Conservation (phyloP, 495 filamentous ascomycete genomes). For the Penicillium waksmanii region DNA sequence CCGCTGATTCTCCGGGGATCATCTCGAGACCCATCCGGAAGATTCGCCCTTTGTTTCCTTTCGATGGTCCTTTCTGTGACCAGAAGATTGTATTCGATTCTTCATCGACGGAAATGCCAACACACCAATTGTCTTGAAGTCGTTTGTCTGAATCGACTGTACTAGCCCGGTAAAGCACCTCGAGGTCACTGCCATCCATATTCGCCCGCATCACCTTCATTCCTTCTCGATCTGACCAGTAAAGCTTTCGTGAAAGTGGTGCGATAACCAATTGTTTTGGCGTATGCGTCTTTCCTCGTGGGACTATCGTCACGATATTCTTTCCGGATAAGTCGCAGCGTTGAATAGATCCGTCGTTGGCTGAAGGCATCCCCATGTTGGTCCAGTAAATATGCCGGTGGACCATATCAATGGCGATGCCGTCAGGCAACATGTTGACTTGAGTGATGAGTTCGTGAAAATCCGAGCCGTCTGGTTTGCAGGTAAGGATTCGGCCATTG, state of each 20-base stretch:
- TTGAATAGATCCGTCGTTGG: constrained; percentile 13
- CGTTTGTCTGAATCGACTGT: neutral
- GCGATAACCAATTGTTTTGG: constrained; percentile 12
- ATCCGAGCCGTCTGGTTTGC: constrained; percentile 7
- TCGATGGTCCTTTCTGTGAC: constrained; percentile 11
- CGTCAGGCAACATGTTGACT: constrained; percentile 9
- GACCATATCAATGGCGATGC: constrained; percentile 13
- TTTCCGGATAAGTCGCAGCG: constrained; percentile 5
- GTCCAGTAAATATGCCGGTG: constrained; percentile 15
- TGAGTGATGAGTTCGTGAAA: constrained; percentile 6
- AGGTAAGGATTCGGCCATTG: constrained; percentile 11
- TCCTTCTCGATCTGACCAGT: constrained; percentile 11
- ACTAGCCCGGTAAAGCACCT: constrained; percentile 5
- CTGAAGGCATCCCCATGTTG: constrained; percentile 12
- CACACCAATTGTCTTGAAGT: constrained; percentile 1
- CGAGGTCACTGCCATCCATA: constrained; percentile 13
- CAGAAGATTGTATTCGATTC: constrained; percentile 3
- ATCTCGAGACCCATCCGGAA: constrained; percentile 7
- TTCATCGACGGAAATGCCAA: constrained; percentile 14
- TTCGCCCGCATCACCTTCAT: constrained; percentile 11
- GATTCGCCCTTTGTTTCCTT: constrained; percentile 5
- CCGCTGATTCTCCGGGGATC: neutral
- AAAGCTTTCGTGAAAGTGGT: neutral
- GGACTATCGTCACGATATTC: constrained; percentile 4
- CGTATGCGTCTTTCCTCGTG: constrained; percentile 7